Base-by-base conservation (phyloP, 1,284 basidiomycete species). In the Xerocomus cyaneibrunnescens region DNA sequence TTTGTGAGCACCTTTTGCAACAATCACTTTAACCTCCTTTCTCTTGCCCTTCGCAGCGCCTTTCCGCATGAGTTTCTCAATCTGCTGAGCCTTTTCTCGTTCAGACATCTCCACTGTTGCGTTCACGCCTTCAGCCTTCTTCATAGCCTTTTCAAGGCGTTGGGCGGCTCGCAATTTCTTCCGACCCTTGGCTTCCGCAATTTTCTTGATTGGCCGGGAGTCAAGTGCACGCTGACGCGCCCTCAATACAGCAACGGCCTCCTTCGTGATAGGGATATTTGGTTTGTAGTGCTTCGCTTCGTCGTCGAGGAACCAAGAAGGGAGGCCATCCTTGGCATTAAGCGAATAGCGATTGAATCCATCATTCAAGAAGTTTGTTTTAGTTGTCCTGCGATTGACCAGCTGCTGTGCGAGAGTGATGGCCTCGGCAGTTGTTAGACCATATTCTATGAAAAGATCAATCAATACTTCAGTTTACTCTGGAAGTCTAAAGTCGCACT, bases 151-250 rank as follows among this genome's bases (percentile, higher is more conserved):
- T 62, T 97, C 92, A 19, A 98, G 74, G 44, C 87, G 78, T 62
- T 92, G 88, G 19, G 84, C 80, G 5, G 94, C 92, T 72, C 89
- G 92, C 70, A 92, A 75, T 77, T 99, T 99, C 76, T 99, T 99
- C 56, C 97, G 82, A 32, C 93, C 94, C 73, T 99, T 99, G 38
- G 97, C 97, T 75, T 99, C 97, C 17, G 96, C 97, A 12, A 99
- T 81, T 78, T 99, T 99, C 77, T 98, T 99, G 75, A 99, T 99
- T 16, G 97, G 97, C 13, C 97, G 84, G 3, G 96, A 95, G 67
- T 99, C 94, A 41, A 99, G 78, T 6, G 94, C 93, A 22, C 95
- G 87, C 74, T 97, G 92, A 67, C 89, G 92, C 16, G 91, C 93
- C 31, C 92, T 85, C 32, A 99, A 79, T 4, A 87, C 88, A 48